phyloP scores from a whole-genome alignment of 345 rosid genomes.

The Lepidium didymum region DNA sequence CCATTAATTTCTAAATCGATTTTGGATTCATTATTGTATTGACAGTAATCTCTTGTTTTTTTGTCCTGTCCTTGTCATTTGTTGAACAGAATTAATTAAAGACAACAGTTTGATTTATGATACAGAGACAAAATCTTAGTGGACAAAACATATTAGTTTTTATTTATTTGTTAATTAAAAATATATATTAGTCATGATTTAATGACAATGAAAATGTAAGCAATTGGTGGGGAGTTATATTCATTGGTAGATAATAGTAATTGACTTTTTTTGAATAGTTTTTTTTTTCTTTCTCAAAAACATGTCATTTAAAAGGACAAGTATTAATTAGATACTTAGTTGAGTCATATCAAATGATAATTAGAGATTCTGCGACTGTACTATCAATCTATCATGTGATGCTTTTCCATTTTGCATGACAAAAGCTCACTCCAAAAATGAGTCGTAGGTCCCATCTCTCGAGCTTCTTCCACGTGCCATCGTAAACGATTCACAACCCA shows the following conservation, averaged over 20 bases:
- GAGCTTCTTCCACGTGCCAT: slow-evolving; percentile 42
- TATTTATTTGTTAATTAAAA: too few species aligned
- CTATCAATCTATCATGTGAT: slow-evolving; percentile 13
- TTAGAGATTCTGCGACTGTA: slow-evolving; percentile 1
- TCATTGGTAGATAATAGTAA: not conserved
- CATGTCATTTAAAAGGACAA: too few species aligned
- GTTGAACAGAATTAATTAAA: not conserved
- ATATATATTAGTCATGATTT: too few species aligned
- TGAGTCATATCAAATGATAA: not conserved
- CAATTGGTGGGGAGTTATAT: not conserved
- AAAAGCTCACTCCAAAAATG: not conserved
- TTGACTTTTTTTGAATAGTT: not conserved
- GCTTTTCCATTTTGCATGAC: slow-evolving; percentile 31
- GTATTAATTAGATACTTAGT: not conserved
- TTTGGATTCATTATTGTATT: not conserved
- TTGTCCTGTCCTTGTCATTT: not conserved
- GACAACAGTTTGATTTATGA: not conserved
- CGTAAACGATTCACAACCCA: not conserved
- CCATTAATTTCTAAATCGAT: not conserved
- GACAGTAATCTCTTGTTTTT: not conserved
- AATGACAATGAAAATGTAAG: too few species aligned
- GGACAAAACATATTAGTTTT: not conserved
- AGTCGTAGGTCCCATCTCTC: slow-evolving; percentile 37
- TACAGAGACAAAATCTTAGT: not conserved
- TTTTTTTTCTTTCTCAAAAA: too few species aligned